Conservation (phyloP, 345 rosid genomes). For the Syzygium aqueum region DNA sequence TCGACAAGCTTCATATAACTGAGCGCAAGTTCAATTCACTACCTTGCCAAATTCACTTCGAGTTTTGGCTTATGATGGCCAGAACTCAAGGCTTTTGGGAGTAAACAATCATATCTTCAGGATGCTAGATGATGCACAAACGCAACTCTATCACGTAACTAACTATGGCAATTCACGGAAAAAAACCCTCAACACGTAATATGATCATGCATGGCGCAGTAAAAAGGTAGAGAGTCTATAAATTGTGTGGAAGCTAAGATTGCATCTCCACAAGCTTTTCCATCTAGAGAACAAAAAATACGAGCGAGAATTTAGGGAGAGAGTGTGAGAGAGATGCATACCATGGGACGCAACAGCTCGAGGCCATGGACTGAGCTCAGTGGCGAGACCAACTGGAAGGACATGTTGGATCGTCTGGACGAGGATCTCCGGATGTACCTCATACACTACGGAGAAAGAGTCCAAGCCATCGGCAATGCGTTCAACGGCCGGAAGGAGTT, state of each 20-base stretch:
- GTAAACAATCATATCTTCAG: not conserved
- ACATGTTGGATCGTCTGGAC: slow-evolving; percentile 55
- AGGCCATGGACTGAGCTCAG: slow-evolving; percentile 57
- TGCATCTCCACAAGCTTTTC: not conserved
- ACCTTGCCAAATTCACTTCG: no score
- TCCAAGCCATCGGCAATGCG: slow-evolving; percentile 50
- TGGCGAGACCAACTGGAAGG: slow-evolving; percentile 56
- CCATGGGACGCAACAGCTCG: slow-evolving; percentile 9
- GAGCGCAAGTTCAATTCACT: no score
- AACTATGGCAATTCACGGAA: no score
- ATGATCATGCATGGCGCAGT: not conserved
- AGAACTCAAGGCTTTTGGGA: not conserved
- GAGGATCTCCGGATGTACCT: slow-evolving; percentile 55
- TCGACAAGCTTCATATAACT: not conserved
- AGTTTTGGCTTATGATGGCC: not conserved
- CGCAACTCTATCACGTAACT: not conserved
- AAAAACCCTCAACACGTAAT: not conserved
- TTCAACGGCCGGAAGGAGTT: slow-evolving; percentile 47
- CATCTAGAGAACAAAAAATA: not conserved
- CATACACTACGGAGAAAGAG: slow-evolving; percentile 80
- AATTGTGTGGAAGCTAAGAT: not conserved
- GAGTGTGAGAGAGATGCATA: not conserved
- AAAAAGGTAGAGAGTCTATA: not conserved
- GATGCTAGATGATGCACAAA: not conserved
- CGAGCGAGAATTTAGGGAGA: not conserved